Conservation (phyloP, 495 filamentous ascomycete species). For the Xylaria sp. region DNA sequence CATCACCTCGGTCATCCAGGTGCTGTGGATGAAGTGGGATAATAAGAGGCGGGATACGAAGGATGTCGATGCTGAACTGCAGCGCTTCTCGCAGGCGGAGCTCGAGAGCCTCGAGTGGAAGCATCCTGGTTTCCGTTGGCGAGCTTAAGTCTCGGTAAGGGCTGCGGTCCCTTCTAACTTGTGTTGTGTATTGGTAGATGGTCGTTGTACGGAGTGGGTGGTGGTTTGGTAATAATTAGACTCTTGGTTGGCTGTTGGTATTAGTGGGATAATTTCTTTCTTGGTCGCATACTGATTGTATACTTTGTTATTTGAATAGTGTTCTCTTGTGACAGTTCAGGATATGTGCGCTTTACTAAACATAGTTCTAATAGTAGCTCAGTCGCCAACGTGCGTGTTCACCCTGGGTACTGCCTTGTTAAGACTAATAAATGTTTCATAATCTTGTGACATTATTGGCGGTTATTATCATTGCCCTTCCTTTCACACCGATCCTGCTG, state of each 20-base stretch:
- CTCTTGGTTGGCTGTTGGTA: background rate
- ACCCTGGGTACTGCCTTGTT: too few relatives aligned
- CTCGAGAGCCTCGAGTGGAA: conserved; percentile 75
- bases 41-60: conserved; percentile 64
- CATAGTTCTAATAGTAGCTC: background rate
- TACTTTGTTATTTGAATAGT: background rate
- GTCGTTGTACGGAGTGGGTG: background rate
- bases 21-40: conserved; percentile 68
- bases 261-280: background rate
- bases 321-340: background rate
- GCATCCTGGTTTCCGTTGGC: conserved; percentile 74
- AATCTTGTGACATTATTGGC: background rate
- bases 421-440: background rate
- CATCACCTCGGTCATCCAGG: conserved; percentile 51
- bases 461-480: too few relatives aligned
- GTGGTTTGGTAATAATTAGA: background rate
- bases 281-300: background rate
- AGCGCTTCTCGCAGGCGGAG: conserved; percentile 60
- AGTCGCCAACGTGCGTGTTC: background rate
- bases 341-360: background rate
- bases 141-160: conserved; percentile 45
- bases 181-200: background rate
- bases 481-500: too few relatives aligned
- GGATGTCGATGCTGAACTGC: conserved; percentile 62
- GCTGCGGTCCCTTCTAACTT: background rate